Evolutionary conservation across 805 yeast species (phyloP), one percentile per base, ranked within the genome.

Genomic region (Yamadazyma takamatsuzukensis): DNA sequence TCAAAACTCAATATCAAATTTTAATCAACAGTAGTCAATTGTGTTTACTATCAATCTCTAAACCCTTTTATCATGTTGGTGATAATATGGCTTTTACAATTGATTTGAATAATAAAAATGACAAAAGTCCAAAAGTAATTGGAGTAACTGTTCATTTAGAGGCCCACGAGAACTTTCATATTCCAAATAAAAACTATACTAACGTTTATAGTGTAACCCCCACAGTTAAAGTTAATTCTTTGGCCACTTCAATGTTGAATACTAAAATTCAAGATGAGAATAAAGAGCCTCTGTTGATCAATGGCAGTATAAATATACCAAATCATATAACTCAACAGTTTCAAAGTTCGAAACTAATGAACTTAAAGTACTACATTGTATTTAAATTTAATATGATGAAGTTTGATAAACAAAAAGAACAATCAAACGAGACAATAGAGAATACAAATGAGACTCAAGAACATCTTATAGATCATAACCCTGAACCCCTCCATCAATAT

Each of bases 121-220:
- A 29, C 4, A 14, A 33, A n/a, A 19, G 28, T 15, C 45, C 59
- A 2, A 53, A 51, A 24, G 53, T 64, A 5, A 59, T 53, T 1
- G 72, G 72, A 1, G 36, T 54, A 15, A 47, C 59, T 4, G 49
- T 45, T 7, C 60, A 57, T 36, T 28, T 64, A n/a, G 71, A 64
- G 40, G 70, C 69, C 8, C 62, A 60, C 33, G 71, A 66, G 34
- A 30, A 45, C 3, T 64, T 53, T 41, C 66, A 64, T 37, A 32
- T 48, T 12, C 33, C 36, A 6, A 24, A 30, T 14, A 43, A 36
- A 6, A 37, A 42, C 3, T 44, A 32, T 25, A 42, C 36, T 11
- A 57, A 65, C 32, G 35, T 46, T 8, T 64, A 60, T 44, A 51
- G 56, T 32, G 68, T 64, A 12, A 55, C 62, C 9, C 64, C 64